These are phyloP conservation scores for Hydnum rufescens DNA, from an alignment of 768 basidiomycete species.

Conservation along the genomic window DNA sequence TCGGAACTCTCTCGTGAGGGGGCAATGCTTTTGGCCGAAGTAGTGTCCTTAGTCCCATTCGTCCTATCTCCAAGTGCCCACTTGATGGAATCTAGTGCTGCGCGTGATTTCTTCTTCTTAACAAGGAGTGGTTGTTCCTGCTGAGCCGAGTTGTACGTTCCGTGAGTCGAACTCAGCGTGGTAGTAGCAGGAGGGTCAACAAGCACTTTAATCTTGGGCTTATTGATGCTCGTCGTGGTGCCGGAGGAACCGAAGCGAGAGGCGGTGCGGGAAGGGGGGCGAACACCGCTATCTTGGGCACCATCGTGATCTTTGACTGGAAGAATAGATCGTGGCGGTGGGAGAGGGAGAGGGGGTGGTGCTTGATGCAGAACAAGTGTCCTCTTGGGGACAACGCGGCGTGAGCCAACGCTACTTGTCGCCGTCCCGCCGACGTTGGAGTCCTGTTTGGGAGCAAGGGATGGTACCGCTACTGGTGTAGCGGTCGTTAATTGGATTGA, in stretches of 20 bases:
- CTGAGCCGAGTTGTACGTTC: no score
- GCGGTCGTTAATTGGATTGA: background rate
- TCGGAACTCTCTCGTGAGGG: background rate
- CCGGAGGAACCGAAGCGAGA: background rate
- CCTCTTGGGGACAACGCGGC: background rate
- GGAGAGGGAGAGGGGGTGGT: background rate
- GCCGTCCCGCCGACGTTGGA: no score
- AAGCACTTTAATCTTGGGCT: background rate
- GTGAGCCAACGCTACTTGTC: background rate
- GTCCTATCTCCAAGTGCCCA: conserved; percentile 38
- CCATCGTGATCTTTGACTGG: background rate
- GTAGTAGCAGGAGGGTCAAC: background rate
- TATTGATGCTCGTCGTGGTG: background rate
- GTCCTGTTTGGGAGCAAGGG: background rate
- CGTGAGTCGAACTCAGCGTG: background rate
- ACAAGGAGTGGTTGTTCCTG: conserved; percentile 4
- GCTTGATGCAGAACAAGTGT: background rate
- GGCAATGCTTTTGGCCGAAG: conserved; percentile 8
- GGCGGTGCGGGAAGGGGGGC: background rate
- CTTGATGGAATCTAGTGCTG: conserved; percentile 33
- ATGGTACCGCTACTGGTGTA: background rate
- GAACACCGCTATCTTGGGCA: no score
- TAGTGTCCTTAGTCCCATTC: conserved; percentile 20
- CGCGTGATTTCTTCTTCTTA: conserved; percentile 22
- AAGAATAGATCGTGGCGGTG: background rate